Evolutionary conservation across 2,329 filamentous ascomycete species (phyloP), one percentile per base, ranked within the genome.

Genomic region (Alternaria novae-zelandiae): DNA sequence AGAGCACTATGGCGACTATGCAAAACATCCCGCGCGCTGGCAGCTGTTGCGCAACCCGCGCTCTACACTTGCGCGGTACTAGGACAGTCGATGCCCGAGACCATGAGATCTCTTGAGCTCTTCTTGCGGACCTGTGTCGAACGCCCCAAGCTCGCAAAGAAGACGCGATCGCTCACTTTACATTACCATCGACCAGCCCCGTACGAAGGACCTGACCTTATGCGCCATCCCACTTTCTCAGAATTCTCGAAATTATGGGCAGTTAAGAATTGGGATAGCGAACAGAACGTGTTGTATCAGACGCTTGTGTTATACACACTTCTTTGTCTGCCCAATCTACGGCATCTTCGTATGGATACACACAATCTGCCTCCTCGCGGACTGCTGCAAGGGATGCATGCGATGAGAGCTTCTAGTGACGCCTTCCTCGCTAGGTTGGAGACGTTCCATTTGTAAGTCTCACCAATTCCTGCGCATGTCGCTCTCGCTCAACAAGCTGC

Each of bases 1-100:
- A 47, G 20, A 47, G 28, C 64, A 25, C 23, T 67, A 17, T 17
- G 49, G 28, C 45, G 8, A 44, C 25, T 61, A 36, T 67, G 61
- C 30, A 58, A 13, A 15, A 54, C 57, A 21, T 64, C 58, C 43
- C 49, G 54, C 13, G n/a, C 23, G 21, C 50, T 64, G n/a, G 46
- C 21, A 17, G 20, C 25, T 5, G 32, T 66, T 49, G 58, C 64
- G 36, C 54, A 49, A n/a, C 61, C 64, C 12, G 50, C 57, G 44
- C 64, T 67, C 21, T 54, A 67, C 61, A 62, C 23, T 7, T 45
- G 36, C 41, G 46, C 65, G 25, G 21, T 32, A 21, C 45, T 65
- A n/a, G 6, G 30, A 45, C 36, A 59, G 28, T 28, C 50, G 30
- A 20, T 4, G 13, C 5, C 26, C 4, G 57, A 61, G 11, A 51